Evolutionary conservation across 495 filamentous ascomycete species (phyloP), one percentile per base, ranked within the genome.

Genomic region (Filosporella fistucella): DNA sequence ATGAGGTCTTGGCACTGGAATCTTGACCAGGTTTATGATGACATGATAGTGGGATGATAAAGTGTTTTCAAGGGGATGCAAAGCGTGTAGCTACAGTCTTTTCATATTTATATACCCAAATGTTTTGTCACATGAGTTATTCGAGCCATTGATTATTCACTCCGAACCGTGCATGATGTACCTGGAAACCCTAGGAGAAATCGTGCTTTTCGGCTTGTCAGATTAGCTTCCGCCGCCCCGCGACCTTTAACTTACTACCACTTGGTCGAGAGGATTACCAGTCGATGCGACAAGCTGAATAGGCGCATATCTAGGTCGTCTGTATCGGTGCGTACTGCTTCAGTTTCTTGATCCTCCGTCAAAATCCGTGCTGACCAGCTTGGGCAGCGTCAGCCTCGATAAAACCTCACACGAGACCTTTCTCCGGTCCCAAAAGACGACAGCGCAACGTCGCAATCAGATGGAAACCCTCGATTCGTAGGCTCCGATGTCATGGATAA

Each of bases 401-500:
- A 30, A 23, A 8, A 8, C 12, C 41, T 21, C 23, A 22, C 52
- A 49, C 50, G 37, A 44, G 45, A 52, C 37, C 53, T 8, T 37
- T 39, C 32, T 44, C 32, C 30, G 44, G 36, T 28, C 39, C 4
- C 11, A n/a, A n/a, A 34, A 51, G 25, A 49, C 47, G 37, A 39
- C 48, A 49, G 40, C 56, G 49, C 46, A 32, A 47, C 22, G 42
- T 56, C 42, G 47, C 47, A 55, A 51, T 40, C 49, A 54, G 54
- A 63, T 61, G 57, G 56, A 57, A 45, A 33, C 46, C 56, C 52
- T 50, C 44, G 33, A 39, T 36, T 22, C 34, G 26, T 52, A 56
- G 49, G 30, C 41, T 52, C 56, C 55, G 62, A 63, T 67, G 64
- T 59, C 52, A 71, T 71, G 68, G 70, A 70, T 62, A 66, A 68